Conservation (phyloP, 371 early-diverging fungal species). For the Phascolomyces articulosus region DNA sequence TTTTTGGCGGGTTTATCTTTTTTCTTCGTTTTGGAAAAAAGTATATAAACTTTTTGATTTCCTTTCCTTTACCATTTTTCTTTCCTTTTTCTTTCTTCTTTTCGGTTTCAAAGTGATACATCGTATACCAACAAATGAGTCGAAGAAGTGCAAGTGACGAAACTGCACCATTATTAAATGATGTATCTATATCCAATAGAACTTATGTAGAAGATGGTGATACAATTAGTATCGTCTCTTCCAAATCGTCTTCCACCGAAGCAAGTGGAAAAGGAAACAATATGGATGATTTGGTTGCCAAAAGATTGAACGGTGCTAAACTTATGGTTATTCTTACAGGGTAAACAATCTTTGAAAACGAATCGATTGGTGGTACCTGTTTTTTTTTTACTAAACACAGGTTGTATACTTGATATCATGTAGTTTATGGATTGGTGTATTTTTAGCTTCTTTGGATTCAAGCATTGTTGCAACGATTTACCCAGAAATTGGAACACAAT, state of each 20-base stretch:
- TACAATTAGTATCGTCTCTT: slow-evolving; percentile 19
- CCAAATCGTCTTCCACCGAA: slow-evolving; percentile 16
- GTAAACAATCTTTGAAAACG: slow-evolving; percentile 24
- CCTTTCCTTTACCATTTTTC: slow-evolving; percentile 1
- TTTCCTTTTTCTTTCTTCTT: neutral
- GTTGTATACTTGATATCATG: no score
- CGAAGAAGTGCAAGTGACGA: slow-evolving; percentile 14
- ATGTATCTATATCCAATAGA: neutral
- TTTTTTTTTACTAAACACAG: no score
- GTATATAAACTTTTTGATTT: neutral
- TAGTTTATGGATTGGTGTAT: slow-evolving; percentile 50
- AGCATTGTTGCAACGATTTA: slow-evolving; percentile 82
- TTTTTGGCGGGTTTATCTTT: neutral
- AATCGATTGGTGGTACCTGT: no score
- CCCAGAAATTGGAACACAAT: slow-evolving; percentile 78
- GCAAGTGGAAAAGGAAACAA: neutral
- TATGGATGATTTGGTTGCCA: slow-evolving; percentile 28
- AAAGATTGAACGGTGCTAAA: slow-evolving; percentile 36
- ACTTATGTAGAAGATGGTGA: slow-evolving; percentile 20
- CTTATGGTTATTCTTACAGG: slow-evolving; percentile 36
- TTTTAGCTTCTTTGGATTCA: slow-evolving; percentile 76
- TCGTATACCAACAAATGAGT: neutral
- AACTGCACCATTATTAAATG: slow-evolving; percentile 28
- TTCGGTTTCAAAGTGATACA: neutral
- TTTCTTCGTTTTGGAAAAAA: neutral